Conservation (phyloP, 2,329 filamentous ascomycete species). For the Thelonectria discophora region DNA sequence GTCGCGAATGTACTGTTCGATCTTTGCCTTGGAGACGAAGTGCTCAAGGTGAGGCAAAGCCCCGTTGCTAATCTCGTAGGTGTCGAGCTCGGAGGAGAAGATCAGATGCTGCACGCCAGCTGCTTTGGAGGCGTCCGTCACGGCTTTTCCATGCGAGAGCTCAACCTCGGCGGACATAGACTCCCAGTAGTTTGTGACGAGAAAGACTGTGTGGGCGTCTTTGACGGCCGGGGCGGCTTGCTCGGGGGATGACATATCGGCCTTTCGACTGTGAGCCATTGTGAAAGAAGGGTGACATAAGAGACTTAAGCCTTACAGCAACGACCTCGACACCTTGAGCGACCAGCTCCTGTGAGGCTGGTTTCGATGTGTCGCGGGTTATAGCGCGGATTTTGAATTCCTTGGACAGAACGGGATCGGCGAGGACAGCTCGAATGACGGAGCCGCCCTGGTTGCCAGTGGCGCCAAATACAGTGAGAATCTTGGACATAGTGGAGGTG, state of each 20-base stretch:
- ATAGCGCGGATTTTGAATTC: conserved; percentile 57
- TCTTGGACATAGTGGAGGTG: conserved; percentile 46
- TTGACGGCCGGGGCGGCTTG: conserved; percentile 48
- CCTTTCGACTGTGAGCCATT: conserved; percentile 39
- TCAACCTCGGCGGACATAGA: conserved; percentile 47
- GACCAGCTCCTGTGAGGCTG: conserved; percentile 49
- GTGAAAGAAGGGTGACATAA: no score
- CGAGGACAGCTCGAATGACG: conserved; percentile 55
- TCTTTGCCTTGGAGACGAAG: conserved; percentile 62
- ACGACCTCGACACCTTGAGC: conserved; percentile 55
- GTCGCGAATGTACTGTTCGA: conserved; percentile 63
- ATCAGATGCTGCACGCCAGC: conserved; percentile 56
- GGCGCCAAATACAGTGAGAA: conserved; percentile 56
- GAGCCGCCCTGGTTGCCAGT: conserved; percentile 60
- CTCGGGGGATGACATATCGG: conserved; percentile 47
- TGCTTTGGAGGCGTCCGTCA: conserved; percentile 57
- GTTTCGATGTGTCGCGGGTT: conserved; percentile 54
- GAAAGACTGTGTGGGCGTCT: conserved; percentile 54
- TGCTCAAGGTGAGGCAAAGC: conserved; percentile 51
- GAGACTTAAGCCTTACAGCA: conserved; percentile 38
- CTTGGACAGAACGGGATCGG: conserved; percentile 53
- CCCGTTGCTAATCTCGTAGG: conserved; percentile 49
- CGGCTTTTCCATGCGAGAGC: conserved; percentile 54
- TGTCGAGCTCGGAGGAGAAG: conserved; percentile 55
- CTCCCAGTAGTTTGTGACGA: conserved; percentile 53